These are phyloP conservation scores for Paratinospora sagittata DNA, from an alignment of 164 flowering plant genomes.

Conservation along the genomic window DNA sequence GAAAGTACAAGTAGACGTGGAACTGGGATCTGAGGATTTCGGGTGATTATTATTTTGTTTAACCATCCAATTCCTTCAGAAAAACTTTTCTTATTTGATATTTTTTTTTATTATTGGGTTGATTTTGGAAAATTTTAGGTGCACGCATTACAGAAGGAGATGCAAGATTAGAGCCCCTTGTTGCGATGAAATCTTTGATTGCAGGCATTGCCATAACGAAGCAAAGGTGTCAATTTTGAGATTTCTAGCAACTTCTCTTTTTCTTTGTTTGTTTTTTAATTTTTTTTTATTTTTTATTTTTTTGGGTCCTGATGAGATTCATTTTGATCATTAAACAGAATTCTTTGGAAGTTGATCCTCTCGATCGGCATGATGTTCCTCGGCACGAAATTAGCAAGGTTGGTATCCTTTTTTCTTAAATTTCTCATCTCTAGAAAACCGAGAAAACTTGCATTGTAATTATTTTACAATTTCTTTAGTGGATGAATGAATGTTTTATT, in stretches of 20 bases:
- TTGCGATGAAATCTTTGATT: slow-evolving; percentile 72
- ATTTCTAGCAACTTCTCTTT: not conserved
- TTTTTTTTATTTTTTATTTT: slow-evolving; percentile 6
- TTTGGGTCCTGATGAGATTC: not conserved
- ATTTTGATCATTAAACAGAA: slow-evolving; percentile 38
- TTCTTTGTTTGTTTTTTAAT: not conserved
- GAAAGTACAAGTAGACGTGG: slow-evolving; percentile 13
- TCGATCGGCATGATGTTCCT: slow-evolving; percentile 69
- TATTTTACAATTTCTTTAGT: not conserved
- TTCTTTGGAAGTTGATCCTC: slow-evolving; percentile 43
- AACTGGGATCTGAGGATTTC: slow-evolving; percentile 30
- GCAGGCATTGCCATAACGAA: slow-evolving; percentile 96
- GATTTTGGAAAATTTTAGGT: slow-evolving; percentile 35
- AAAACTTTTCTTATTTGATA: not conserved
- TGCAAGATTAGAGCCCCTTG: slow-evolving; percentile 92
- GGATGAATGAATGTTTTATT: not conserved
- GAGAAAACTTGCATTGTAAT: not conserved
- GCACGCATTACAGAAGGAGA: slow-evolving; percentile 70
- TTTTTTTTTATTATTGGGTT: not conserved
- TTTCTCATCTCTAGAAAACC: not conserved
- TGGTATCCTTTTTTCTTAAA: slow-evolving; percentile 1
- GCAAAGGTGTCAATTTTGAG: slow-evolving; percentile 41
- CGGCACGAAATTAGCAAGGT: slow-evolving; percentile 70
- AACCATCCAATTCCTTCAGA: not conserved
- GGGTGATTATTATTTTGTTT: slow-evolving; percentile 31